Evolutionary conservation across 1,284 basidiomycete genomes (phyloP).

Genomic region (Stygiomarasmius scandens): DNA sequence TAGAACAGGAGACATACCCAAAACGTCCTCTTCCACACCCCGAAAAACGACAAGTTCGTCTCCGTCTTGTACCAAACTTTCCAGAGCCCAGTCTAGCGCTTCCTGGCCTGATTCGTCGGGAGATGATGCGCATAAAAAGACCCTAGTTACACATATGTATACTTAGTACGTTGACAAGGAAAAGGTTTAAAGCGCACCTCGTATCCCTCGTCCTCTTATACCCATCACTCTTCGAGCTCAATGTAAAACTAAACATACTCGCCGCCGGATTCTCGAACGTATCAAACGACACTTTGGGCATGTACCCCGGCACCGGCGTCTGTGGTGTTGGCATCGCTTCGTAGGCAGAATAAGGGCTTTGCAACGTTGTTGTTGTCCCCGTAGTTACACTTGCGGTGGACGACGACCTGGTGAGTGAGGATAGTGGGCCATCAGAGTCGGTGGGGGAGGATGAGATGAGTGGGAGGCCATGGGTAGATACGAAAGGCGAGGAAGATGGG

Average conservation of each 20-base stretch:
- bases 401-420: conserved; percentile 4
- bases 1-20: conserved; percentile 50
- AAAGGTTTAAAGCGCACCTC: conserved; percentile 36
- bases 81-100: conserved; percentile 89
- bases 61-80: conserved; percentile 86
- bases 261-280: conserved; percentile 78
- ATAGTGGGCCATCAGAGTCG: background rate
- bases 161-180: background rate
- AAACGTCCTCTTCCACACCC: conserved; percentile 84
- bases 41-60: conserved; percentile 94
- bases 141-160: conserved; percentile 29
- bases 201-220: conserved; percentile 82
- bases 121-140: conserved; percentile 90
- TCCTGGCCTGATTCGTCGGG: conserved; percentile 85
- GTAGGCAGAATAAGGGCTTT: conserved; percentile 4
- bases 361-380: background rate
- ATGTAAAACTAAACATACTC: conserved; percentile 73
- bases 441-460: background rate
- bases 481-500: conserved; percentile 8
- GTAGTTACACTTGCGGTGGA: conserved; percentile 1
- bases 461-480: conserved; percentile 5
- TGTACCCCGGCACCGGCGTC: conserved; percentile 29
- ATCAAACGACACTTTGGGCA: conserved; percentile 87
- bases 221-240: conserved; percentile 82
- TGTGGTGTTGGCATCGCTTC: background rate